These are phyloP conservation scores for Acanthamoeba royreba DNA, from an alignment of 208 protist species.

Conservation along the genomic window DNA sequence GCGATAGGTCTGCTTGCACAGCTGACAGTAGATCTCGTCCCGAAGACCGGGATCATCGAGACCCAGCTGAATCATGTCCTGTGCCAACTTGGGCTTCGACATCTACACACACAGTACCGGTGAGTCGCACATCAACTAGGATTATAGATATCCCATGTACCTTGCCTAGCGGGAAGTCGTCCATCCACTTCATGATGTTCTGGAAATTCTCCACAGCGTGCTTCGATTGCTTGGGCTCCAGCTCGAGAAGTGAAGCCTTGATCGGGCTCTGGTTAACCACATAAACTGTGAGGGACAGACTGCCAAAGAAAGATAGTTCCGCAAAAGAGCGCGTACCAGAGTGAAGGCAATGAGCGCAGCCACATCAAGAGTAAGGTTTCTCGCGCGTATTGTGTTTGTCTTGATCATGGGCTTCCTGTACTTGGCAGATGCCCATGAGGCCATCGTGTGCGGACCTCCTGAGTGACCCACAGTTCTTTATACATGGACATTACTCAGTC, in stretches of 20 bases:
- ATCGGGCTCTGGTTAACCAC: neutral
- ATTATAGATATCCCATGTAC: neutral
- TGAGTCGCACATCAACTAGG: neutral
- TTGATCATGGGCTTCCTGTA: neutral
- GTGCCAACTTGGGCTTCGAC: neutral
- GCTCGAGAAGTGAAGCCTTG: slow-evolving; percentile 7
- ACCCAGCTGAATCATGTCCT: slow-evolving; percentile 5
- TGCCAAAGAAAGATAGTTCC: neutral
- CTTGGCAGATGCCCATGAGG: neutral
- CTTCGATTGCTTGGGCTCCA: neutral
- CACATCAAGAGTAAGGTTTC: neutral
- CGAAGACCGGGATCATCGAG: neutral
- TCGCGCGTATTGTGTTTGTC: neutral
- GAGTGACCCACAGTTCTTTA: neutral
- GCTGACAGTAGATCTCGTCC: slow-evolving; percentile 31
- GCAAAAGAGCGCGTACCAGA: neutral
- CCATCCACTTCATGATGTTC: slow-evolving; percentile 43
- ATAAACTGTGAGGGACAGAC: neutral
- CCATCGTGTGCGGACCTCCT: neutral
- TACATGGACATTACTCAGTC: neutral
- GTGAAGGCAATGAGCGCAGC: neutral
- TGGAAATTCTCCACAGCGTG: neutral
- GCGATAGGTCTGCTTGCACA: slow-evolving; percentile 24
- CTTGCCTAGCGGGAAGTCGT: slow-evolving; percentile 43
- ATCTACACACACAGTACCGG: neutral